Conservation (phyloP, 1,139 yeast species). For the Kodamaea alishanica region DNA sequence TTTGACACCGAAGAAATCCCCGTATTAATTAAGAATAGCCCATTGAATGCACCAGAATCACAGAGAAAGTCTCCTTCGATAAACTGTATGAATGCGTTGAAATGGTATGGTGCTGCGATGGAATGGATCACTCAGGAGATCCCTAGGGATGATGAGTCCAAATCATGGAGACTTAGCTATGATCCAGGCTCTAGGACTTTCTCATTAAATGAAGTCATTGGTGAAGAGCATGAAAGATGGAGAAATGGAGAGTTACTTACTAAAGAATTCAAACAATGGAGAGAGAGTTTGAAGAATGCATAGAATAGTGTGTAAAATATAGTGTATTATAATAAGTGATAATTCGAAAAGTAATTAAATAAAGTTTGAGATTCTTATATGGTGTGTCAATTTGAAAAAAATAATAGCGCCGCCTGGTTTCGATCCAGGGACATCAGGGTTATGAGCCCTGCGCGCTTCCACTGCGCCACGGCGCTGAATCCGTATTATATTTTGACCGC, state of each 20-base stretch:
- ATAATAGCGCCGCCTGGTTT: constrained; percentile 93
- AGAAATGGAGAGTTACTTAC: constrained; percentile 44
- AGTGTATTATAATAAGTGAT: too few relatives aligned
- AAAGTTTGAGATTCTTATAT: too few relatives aligned
- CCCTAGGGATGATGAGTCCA: constrained; percentile 42
- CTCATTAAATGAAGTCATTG: constrained; percentile 26
- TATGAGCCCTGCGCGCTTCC: constrained; percentile 99
- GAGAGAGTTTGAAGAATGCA: constrained; percentile 22
- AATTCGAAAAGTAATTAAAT: too few relatives aligned
- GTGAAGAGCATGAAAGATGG: constrained; percentile 25
- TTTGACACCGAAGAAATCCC: constrained; percentile 80
- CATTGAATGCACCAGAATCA: constrained; percentile 20
- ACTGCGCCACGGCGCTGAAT: constrained; percentile 89
- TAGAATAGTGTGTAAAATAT: neutral
- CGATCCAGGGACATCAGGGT: constrained; percentile 99
- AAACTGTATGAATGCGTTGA: constrained; percentile 72
- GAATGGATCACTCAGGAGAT: constrained; percentile 67
- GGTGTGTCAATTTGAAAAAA: neutral
- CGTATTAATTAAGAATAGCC: constrained; percentile 44
- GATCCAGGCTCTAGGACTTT: constrained; percentile 34
- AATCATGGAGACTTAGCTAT: constrained; percentile 31
- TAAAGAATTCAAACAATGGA: constrained; percentile 61
- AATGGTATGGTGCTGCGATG: constrained; percentile 80
- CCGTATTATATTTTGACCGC: too few relatives aligned
- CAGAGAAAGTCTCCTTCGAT: constrained; percentile 40